A percentile compares a stretch with the other conserved stretches of the same genome.
phyloP scores from a whole-genome alignment of 371 early-diverging fungal species.

The Zychaea mexicana region DNA sequence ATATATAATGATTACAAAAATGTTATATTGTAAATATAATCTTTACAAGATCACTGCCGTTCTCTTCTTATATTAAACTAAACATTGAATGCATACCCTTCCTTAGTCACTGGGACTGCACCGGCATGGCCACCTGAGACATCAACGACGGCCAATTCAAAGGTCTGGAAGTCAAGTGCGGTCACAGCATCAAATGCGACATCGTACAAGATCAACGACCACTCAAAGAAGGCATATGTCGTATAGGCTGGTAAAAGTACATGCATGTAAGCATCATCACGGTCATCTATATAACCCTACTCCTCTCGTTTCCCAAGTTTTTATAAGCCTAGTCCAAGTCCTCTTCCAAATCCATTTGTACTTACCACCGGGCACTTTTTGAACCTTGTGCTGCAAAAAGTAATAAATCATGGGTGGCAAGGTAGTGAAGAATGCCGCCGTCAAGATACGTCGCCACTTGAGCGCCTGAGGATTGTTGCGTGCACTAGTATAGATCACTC shows the following conservation, averaged over 20 bases:
- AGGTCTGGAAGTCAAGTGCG: slow-evolving; percentile 66
- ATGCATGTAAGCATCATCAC: neutral
- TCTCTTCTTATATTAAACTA: neutral
- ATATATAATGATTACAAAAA: neutral
- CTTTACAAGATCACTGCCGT: neutral
- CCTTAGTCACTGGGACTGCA: slow-evolving; percentile 20
- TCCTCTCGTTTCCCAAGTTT: neutral
- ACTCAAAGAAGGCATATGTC: slow-evolving; percentile 83
- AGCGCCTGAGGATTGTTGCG: slow-evolving; percentile 30
- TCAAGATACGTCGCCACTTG: slow-evolving; percentile 44
- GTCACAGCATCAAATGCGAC: slow-evolving; percentile 79
- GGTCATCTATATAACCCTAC: neutral
- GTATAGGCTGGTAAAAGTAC: slow-evolving; percentile 64
- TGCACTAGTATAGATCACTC: slow-evolving; percentile 52
- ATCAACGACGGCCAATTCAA: slow-evolving; percentile 57
- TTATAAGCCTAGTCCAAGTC: neutral
- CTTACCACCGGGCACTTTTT: slow-evolving; percentile 69
- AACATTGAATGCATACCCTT: slow-evolving; percentile 24
- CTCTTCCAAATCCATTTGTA: neutral
- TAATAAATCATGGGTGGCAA: slow-evolving; percentile 78
- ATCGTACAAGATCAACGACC: slow-evolving; percentile 80
- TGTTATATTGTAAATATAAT: slow-evolving; percentile 11
- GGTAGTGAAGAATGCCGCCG: slow-evolving; percentile 64
- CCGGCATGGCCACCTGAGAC: slow-evolving; percentile 27
- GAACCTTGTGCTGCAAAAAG: slow-evolving; percentile 79